Base-by-base conservation (phyloP, 495 filamentous ascomycete species). In the Xylaria palmicola region DNA sequence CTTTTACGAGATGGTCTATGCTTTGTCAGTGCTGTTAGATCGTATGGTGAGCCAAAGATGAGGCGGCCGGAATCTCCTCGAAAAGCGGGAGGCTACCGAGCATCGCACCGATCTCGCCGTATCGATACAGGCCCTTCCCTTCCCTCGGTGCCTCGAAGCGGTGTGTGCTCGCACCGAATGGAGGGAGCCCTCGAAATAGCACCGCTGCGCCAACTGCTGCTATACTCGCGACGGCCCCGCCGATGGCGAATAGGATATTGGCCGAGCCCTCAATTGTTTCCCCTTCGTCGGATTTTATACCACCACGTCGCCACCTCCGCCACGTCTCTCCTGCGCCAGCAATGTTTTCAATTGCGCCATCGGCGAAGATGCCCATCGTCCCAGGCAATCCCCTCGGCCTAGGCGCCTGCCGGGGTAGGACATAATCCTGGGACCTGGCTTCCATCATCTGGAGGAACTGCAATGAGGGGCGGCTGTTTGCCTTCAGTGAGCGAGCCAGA, bases 401-500 rank as follows among this genome's bases (percentile, higher is more conserved):
- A 61, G 56, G 60, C 51, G 65, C 63, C 41, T 44, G 29, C 32
- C 22, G 59, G 37, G 60, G 64, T 30, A 72, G 51, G 40, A 57
- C 53, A 36, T 65, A 61, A 6, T 56, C 41, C 27, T 47, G 45
- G 6, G 79, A 80, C 64, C 81, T 83, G 40, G 64, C 56, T 24
- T 75, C 66, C 62, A 85, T 66, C 19, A 77, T 73, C 52, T 80
- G 71, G 24, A 83, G 79, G 71, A 88, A 92, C 15, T 59, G 71
- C 15, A 76, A 71, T 30, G 93, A 62, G 3, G 66, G 68, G 4
- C 78, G 76, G 51, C 83, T 89, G 64, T 84, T 82, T 41, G 63
- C 70, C 54, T 75, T 71, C 72, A 97, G 79, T 7, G 81, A 77
- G 49, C 87, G 83, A 48, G 78, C 76, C 20, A 96, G 78, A 86